Evolutionary conservation across 1,284 basidiomycete genomes (phyloP).

Genomic region (Chalciporus sp.): DNA sequence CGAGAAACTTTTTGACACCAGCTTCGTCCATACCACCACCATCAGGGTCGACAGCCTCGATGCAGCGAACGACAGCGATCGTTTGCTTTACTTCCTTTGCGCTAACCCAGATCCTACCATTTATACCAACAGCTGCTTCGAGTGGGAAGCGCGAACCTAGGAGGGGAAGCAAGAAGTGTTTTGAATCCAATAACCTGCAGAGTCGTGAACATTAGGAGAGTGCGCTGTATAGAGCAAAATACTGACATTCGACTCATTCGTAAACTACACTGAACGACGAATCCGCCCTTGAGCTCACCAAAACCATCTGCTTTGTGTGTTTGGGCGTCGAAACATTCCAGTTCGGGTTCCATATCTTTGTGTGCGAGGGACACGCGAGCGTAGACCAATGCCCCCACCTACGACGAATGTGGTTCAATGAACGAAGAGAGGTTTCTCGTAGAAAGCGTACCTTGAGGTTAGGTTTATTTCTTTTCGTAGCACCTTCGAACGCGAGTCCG

Average conservation of each 20-base stretch:
- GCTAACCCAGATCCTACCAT: constrained; percentile 81
- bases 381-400: constrained; percentile 83
- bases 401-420: constrained; percentile 1
- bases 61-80: constrained; percentile 68
- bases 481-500: constrained; percentile 83
- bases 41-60: constrained; percentile 74
- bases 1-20: constrained; percentile 54
- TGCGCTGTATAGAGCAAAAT: constrained; percentile 30
- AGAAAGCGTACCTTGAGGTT: constrained; percentile 67
- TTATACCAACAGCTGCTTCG: constrained; percentile 78
- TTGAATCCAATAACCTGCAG: constrained; percentile 68
- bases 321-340: constrained; percentile 87
- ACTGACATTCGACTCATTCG: constrained; percentile 74
- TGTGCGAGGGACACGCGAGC: constrained; percentile 84
- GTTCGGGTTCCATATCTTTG: constrained; percentile 88
- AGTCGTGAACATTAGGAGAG: constrained; percentile 14
- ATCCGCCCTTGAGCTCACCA: constrained; percentile 81
- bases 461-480: constrained; percentile 82
- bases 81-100: constrained; percentile 68
- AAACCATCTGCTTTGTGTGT: constrained; percentile 83
- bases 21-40: constrained; percentile 56
- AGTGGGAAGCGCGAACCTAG: constrained; percentile 75
- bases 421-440: background rate
- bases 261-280: constrained; percentile 73
- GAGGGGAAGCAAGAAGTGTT: constrained; percentile 72